Evolutionary conservation across 148 eudicot genomes (phyloP).

Genomic region (Suaeda aralocaspica): DNA sequence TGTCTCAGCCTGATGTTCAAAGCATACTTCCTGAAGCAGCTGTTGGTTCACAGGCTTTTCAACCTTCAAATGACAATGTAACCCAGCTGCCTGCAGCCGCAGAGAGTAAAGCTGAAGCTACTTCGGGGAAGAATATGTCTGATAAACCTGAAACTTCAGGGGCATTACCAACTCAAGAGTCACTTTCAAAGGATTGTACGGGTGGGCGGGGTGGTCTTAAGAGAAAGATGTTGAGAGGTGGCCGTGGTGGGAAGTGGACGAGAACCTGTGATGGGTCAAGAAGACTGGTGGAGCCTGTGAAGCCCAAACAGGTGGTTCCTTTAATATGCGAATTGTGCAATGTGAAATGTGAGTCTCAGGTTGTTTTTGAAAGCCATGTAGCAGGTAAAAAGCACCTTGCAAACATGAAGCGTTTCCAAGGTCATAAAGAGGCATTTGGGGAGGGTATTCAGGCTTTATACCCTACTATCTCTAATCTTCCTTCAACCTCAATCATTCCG

Average conservation of each 20-base stretch:
- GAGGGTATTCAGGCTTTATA: slow-evolving; percentile 49
- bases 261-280: slow-evolving; percentile 40
- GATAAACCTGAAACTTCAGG: slow-evolving; percentile 19
- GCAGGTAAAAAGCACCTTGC: slow-evolving; percentile 65
- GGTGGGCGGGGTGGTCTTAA: slow-evolving; percentile 45
- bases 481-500: slow-evolving; percentile 27
- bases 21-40: slow-evolving; percentile 6
- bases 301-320: slow-evolving; percentile 43
- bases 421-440: slow-evolving; percentile 47
- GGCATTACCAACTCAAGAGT: slow-evolving; percentile 24
- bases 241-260: slow-evolving; percentile 42
- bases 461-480: slow-evolving; percentile 39
- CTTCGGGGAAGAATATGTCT: slow-evolving; percentile 19
- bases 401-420: slow-evolving; percentile 50
- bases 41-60: slow-evolving; percentile 13
- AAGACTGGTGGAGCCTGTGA: slow-evolving; percentile 36
- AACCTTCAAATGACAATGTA: neutral
- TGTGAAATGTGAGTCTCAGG: slow-evolving; percentile 65
- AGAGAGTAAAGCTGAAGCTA: slow-evolving; percentile 26
- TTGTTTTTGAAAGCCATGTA: slow-evolving; percentile 61
- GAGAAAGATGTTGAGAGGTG: slow-evolving; percentile 59
- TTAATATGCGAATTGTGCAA: slow-evolving; percentile 64
- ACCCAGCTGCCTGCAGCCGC: slow-evolving; percentile 12
- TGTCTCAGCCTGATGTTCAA: slow-evolving; percentile 21
- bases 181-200: slow-evolving; percentile 10